Evolutionary conservation across 768 basidiomycete species (phyloP), one percentile per base, ranked within the genome.

Genomic region (Mycena kentingensis): DNA sequence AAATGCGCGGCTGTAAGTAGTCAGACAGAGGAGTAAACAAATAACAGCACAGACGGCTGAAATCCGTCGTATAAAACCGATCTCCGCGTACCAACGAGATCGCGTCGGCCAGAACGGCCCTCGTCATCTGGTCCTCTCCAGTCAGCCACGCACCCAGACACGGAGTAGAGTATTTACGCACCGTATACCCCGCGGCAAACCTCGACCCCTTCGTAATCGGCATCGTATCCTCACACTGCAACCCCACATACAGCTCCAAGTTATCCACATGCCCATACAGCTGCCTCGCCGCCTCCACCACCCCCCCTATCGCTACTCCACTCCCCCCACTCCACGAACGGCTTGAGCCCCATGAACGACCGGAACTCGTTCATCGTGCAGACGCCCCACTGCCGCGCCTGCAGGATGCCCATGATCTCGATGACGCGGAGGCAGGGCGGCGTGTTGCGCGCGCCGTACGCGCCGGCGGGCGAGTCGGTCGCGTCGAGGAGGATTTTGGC

Each of bases 131-230:
- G 2, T 26, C 1, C 19, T 37, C 21, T 18, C 34, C 24, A 7
- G 22, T 13, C 21, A 25, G n/a, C n/a, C 21, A 10, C 2, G 16
- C n/a, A 5, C 3, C 10, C 19, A 11, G 25, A 44, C 7, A 12
- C 11, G 29, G 18, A 2, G 5, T 29, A 19, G 26, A 5, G 22
- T 32, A 51, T 37, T 15, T 15, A 49, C 62, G 24, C 41, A 68
- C 67, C 3, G 87, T 86, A 65, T 80, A 86, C 18, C 83, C 83
- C 3, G 82, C 81, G 58, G 82, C 81, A 81, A 66, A 46, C 79
- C 84, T 15, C 13, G 80, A 77, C 4, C 83, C 85, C 2, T 75
- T 73, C 32, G 71, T 72, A 7, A 77, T 68, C 2, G 65, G 64
- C 65, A 85, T 85, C 12, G 80, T 67, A 52, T 83, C 73, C 59